Percentiles rank a stretch among this genome's conserved stretches.
phyloP scores from a whole-genome alignment of 2,329 filamentous ascomycete species.

The Pseudogymnoascus sp. region DNA sequence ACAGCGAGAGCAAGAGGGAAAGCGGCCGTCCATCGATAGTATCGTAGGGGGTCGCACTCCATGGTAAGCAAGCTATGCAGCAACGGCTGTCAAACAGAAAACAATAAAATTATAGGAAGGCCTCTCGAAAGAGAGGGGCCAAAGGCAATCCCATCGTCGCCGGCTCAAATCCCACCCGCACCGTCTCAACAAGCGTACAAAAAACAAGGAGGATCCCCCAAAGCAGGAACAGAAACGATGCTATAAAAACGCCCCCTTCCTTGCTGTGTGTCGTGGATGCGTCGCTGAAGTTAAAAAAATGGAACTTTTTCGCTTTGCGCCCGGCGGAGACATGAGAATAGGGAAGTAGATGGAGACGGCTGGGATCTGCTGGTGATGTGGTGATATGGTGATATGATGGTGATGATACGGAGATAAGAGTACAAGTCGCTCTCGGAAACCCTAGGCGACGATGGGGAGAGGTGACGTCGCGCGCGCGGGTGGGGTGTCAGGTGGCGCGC shows the following conservation, averaged over 20 bases:
- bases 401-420: constrained; percentile 1
- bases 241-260: constrained; percentile 4
- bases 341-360: background rate
- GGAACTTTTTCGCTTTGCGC: constrained; percentile 3
- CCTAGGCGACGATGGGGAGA: background rate
- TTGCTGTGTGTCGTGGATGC: constrained; percentile 1
- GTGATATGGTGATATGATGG: background rate
- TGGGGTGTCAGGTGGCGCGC: background rate
- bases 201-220: background rate
- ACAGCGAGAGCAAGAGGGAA: background rate
- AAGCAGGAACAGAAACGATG: constrained; percentile 4
- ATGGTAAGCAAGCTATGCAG: background rate
- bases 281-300: background rate
- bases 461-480: background rate
- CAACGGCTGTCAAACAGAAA: constrained; percentile 1
- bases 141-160: background rate
- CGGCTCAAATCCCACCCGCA: background rate
- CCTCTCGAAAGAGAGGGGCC: background rate
- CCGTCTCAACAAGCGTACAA: background rate
- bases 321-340: background rate
- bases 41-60: background rate
- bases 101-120: background rate
- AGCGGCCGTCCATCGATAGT: background rate
- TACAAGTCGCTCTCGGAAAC: background rate
- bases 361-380: background rate